Percentiles rank a stretch among this genome's conserved stretches.
phyloP scores from a whole-genome alignment of 345 rosid genomes.

The Schrenkiella parvula region DNA sequence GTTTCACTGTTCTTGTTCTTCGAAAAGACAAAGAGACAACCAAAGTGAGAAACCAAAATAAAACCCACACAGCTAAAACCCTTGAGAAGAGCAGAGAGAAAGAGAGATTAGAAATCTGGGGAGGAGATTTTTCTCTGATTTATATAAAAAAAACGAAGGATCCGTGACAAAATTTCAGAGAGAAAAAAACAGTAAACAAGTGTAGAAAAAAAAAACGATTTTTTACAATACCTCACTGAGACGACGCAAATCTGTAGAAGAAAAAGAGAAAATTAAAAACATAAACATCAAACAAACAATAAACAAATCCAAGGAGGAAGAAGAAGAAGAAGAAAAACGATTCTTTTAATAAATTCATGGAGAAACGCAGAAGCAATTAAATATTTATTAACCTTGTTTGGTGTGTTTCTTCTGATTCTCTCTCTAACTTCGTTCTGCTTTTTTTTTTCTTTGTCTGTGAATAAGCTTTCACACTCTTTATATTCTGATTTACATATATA shows the following conservation, averaged over 20 bases:
- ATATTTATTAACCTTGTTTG: conserved; percentile 20
- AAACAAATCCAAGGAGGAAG: conserved; percentile 17
- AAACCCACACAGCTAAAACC: conserved; percentile 33
- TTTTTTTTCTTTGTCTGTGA: not conserved
- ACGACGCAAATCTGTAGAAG: conserved; percentile 33
- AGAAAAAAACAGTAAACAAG: conserved; percentile 28
- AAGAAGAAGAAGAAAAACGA: not conserved
- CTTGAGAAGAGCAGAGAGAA: conserved; percentile 11
- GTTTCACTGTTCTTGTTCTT: conserved; percentile 26
- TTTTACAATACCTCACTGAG: conserved; percentile 15
- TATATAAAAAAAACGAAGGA: conserved; percentile 24
- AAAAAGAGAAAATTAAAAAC: not conserved
- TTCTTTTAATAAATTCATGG: conserved; percentile 11
- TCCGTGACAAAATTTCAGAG: conserved; percentile 20
- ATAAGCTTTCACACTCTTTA: conserved; percentile 28
- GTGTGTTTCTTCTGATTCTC: conserved; percentile 4
- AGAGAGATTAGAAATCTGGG: conserved; percentile 29
- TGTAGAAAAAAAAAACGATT: conserved; percentile 5
- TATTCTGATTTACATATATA: conserved; percentile 1
- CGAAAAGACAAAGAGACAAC: not conserved
- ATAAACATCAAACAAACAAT: conserved; percentile 5
- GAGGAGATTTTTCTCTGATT: not conserved
- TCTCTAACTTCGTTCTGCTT: not conserved
- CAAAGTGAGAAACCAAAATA: conserved; percentile 5
- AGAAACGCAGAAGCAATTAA: conserved; percentile 1